These are phyloP conservation scores for Lachnellula hyalina DNA, from an alignment of 2,329 filamentous ascomycete genomes.

Conservation along the genomic window DNA sequence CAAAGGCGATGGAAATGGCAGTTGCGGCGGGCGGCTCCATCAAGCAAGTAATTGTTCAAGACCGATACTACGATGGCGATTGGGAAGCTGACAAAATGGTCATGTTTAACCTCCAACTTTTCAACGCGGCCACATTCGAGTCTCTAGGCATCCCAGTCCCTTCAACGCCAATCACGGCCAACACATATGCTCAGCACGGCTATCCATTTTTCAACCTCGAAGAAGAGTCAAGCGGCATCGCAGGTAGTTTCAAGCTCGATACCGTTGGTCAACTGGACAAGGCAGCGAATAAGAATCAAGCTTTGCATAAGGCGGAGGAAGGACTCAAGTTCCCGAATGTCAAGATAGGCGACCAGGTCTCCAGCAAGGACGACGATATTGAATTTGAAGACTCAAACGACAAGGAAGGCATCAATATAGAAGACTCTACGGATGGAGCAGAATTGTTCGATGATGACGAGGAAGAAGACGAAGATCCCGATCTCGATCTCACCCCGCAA, in stretches of 20 bases:
- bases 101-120: conserved; percentile 37
- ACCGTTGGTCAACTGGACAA: conserved; percentile 4
- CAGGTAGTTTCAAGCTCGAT: conserved; percentile 2
- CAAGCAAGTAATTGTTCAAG: conserved; percentile 34
- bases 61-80: conserved; percentile 20
- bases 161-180: conserved; percentile 33
- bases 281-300: not conserved
- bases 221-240: conserved; percentile 9
- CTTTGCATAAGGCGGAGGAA: not conserved
- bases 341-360: not conserved
- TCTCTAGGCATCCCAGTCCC: conserved; percentile 32
- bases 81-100: conserved; percentile 31
- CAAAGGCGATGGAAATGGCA: not conserved
- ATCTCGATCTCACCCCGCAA: no score
- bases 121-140: conserved; percentile 34
- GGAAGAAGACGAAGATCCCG: not conserved
- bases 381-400: no score
- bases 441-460: no score
- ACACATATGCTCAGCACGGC: conserved; percentile 31
- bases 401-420: no score
- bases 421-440: no score
- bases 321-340: not conserved
- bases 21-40: conserved; percentile 38
- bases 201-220: conserved; percentile 35
- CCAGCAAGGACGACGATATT: no score